phyloP scores from a whole-genome alignment of 1,284 basidiomycete genomes.

The Bondarzewia mesenterica region DNA sequence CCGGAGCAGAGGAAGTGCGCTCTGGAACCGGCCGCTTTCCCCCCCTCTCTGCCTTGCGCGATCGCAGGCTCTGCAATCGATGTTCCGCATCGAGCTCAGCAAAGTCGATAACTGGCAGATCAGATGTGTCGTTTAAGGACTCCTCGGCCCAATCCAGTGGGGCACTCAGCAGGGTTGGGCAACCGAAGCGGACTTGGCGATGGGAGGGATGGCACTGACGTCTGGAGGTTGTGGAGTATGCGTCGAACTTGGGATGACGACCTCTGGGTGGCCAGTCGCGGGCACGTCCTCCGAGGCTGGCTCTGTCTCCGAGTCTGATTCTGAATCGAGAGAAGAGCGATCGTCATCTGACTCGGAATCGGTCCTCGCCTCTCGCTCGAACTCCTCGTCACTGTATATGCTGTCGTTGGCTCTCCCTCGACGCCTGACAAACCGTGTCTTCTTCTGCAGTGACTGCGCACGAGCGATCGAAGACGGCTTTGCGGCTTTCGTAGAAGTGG shows the following conservation, averaged over 20 bases:
- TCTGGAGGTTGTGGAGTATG: constrained; percentile 43
- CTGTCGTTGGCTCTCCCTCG: constrained; percentile 48
- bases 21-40: not conserved
- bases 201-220: constrained; percentile 7
- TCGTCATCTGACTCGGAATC: constrained; percentile 56
- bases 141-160: constrained; percentile 66
- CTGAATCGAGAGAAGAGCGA: constrained; percentile 49
- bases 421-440: constrained; percentile 32
- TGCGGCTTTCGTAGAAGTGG: constrained; percentile 4
- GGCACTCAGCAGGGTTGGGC: constrained; percentile 8
- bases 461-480: constrained; percentile 2
- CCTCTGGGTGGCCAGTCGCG: constrained; percentile 36
- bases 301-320: constrained; percentile 59
- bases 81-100: constrained; percentile 44
- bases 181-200: not conserved
- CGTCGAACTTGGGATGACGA: constrained; percentile 56
- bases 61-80: constrained; percentile 12
- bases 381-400: constrained; percentile 65
- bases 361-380: constrained; percentile 57
- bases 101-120: constrained; percentile 77
- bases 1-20: constrained; percentile 13
- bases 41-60: constrained; percentile 1
- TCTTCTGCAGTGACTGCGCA: constrained; percentile 16
- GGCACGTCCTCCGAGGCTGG: constrained; percentile 53
- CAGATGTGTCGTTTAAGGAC: constrained; percentile 61